These are phyloP conservation scores for Rubia peregrina DNA, from an alignment of 305 asterid genomes.

Conservation along the genomic window DNA sequence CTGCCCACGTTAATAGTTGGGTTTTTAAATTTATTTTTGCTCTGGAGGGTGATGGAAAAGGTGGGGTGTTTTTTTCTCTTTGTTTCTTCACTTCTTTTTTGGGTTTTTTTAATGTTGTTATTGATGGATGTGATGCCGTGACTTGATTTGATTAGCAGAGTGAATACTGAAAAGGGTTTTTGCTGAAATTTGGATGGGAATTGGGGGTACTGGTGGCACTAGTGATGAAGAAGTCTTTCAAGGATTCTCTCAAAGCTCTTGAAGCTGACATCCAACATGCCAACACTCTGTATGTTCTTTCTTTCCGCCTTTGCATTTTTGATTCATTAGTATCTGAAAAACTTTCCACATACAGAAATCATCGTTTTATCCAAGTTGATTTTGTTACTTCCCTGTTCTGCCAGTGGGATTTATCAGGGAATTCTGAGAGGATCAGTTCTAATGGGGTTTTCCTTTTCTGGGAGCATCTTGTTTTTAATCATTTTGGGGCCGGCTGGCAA, in stretches of 20 bases:
- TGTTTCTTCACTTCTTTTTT: neutral
- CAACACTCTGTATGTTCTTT: constrained; percentile 59
- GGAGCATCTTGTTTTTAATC: neutral
- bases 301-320: neutral
- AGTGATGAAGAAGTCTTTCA: constrained; percentile 74
- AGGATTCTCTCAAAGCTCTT: constrained; percentile 89
- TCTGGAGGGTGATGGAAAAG: neutral
- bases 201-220: constrained; percentile 10
- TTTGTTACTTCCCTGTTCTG: no score
- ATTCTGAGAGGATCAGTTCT: neutral
- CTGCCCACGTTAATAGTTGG: neutral
- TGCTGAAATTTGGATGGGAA: constrained; percentile 44
- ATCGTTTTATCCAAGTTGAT: neutral
- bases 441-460: constrained; percentile 9
- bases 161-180: neutral
- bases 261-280: constrained; percentile 98
- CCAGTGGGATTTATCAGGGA: neutral
- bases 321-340: neutral
- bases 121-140: neutral
- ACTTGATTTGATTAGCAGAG: neutral
- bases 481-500: neutral
- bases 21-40: no score
- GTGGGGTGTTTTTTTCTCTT: neutral
- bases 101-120: neutral
- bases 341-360: neutral